phyloP scores from a whole-genome alignment of 257 asterid species.

The Coffea canephora region DNA sequence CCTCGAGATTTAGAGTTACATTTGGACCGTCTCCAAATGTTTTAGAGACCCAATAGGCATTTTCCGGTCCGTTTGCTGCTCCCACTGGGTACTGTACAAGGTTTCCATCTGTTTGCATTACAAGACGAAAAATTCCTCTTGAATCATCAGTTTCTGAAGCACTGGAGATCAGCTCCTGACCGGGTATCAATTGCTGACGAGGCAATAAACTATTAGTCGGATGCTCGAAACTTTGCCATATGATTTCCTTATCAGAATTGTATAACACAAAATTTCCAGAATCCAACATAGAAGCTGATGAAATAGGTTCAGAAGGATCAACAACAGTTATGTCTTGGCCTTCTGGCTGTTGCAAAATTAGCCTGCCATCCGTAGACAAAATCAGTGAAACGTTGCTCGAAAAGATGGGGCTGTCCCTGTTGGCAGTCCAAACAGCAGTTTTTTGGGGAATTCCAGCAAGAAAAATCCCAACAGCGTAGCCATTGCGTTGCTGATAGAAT shows the following conservation, averaged over 20 bases:
- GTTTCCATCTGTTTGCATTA: slow-evolving; percentile 48
- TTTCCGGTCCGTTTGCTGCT: background rate
- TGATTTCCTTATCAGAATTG: slow-evolving; percentile 5
- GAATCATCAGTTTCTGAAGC: slow-evolving; percentile 32
- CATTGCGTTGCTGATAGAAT: slow-evolving; percentile 14
- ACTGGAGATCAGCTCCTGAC: slow-evolving; percentile 26
- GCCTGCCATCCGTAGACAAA: slow-evolving; percentile 31
- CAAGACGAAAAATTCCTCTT: slow-evolving; percentile 35
- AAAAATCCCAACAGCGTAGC: slow-evolving; percentile 23
- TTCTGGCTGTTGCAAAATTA: slow-evolving; percentile 23
- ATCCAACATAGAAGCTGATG: slow-evolving; percentile 42
- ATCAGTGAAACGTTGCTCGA: slow-evolving; percentile 15
- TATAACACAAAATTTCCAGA: slow-evolving; percentile 51
- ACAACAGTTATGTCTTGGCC: background rate
- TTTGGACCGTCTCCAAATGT: background rate
- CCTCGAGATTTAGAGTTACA: no score
- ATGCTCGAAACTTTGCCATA: slow-evolving; percentile 55
- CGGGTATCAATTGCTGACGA: slow-evolving; percentile 30
- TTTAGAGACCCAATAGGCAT: slow-evolving; percentile 25
- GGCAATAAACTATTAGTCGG: slow-evolving; percentile 47
- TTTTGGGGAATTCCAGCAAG: slow-evolving; percentile 9
- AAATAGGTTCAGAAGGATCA: background rate
- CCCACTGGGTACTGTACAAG: slow-evolving; percentile 43
- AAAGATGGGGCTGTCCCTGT: slow-evolving; percentile 17
- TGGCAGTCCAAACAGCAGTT: slow-evolving; percentile 33